These are phyloP conservation scores for Carallia brachiata DNA, from an alignment of 345 rosid genomes.

Conservation along the genomic window DNA sequence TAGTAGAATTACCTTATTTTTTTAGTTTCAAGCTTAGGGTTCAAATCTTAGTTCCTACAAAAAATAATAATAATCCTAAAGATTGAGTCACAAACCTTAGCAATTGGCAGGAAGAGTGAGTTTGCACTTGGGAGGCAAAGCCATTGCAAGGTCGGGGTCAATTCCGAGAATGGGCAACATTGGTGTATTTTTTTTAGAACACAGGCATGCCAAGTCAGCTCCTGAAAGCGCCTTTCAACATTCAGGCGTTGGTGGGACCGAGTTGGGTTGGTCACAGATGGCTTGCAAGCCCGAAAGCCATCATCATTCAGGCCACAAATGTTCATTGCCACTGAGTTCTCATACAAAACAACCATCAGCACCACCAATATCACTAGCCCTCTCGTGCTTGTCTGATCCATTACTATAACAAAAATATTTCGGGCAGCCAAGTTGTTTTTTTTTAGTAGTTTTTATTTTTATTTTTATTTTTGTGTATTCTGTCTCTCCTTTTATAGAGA, in stretches of 20 bases:
- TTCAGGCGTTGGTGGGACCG: slow-evolving; percentile 43
- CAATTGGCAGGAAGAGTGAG: slow-evolving; percentile 35
- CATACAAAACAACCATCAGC: slow-evolving; percentile 6
- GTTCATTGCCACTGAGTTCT: slow-evolving; percentile 27
- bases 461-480: neutral
- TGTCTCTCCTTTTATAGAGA: slow-evolving; percentile 6
- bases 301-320: slow-evolving; percentile 49
- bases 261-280: slow-evolving; percentile 52
- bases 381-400: slow-evolving; percentile 3
- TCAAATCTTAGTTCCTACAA: too few relatives aligned
- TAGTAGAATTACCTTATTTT: too few relatives aligned
- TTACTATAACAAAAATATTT: neutral
- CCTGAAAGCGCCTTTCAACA: slow-evolving; percentile 55
- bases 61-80: too few relatives aligned
- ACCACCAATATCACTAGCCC: slow-evolving; percentile 11
- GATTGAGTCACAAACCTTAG: neutral
- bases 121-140: slow-evolving; percentile 49
- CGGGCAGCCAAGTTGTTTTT: too few relatives aligned
- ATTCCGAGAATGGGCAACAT: slow-evolving; percentile 58
- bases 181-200: slow-evolving; percentile 52
- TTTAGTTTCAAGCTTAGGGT: too few relatives aligned
- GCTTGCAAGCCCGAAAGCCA: slow-evolving; percentile 55
- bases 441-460: neutral
- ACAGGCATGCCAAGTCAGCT: slow-evolving; percentile 58
- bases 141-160: slow-evolving; percentile 62